These are phyloP conservation scores for Aurinia saxatilis DNA, from an alignment of 345 rosid species.

Conservation along the genomic window DNA sequence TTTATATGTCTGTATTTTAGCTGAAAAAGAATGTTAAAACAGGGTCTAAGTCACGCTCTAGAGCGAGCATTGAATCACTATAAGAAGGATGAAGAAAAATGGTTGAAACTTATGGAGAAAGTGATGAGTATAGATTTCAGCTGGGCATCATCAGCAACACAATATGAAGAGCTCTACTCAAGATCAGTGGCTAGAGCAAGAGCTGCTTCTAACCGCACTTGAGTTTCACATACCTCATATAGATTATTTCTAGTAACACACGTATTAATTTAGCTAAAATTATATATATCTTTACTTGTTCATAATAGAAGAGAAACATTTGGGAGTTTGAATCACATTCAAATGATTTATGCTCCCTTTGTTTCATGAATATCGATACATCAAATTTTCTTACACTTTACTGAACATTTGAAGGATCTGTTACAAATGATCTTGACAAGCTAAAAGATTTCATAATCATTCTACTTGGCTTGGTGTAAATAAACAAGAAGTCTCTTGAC, in stretches of 20 bases:
- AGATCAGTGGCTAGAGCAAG: slow-evolving; percentile 66
- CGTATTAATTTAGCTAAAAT: neutral
- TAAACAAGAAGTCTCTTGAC: neutral
- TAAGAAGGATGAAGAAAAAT: slow-evolving; percentile 39
- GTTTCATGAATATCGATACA: neutral
- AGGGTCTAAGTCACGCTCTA: slow-evolving; percentile 63
- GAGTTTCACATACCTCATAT: neutral
- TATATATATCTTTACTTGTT: slow-evolving; percentile 15
- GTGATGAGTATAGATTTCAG: slow-evolving; percentile 82
- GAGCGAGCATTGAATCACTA: slow-evolving; percentile 66
- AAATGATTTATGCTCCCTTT: neutral
- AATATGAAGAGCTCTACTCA: slow-evolving; percentile 76
- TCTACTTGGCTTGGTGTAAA: neutral
- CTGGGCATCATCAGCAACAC: slow-evolving; percentile 76
- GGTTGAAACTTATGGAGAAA: slow-evolving; percentile 65
- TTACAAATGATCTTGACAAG: neutral
- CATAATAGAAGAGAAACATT: slow-evolving; percentile 17
- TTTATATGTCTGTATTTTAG: neutral
- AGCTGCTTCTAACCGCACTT: slow-evolving; percentile 35
- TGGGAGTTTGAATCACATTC: neutral
- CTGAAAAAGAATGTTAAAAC: slow-evolving; percentile 4
- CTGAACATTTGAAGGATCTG: neutral
- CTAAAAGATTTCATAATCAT: neutral
- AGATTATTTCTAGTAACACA: slow-evolving; percentile 12
- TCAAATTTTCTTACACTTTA: neutral